Percentiles rank a stretch among this genome's conserved stretches.
Evolutionary conservation across 441 rosid species (phyloP).

Genomic region (Pelargonium fulgidum): DNA sequence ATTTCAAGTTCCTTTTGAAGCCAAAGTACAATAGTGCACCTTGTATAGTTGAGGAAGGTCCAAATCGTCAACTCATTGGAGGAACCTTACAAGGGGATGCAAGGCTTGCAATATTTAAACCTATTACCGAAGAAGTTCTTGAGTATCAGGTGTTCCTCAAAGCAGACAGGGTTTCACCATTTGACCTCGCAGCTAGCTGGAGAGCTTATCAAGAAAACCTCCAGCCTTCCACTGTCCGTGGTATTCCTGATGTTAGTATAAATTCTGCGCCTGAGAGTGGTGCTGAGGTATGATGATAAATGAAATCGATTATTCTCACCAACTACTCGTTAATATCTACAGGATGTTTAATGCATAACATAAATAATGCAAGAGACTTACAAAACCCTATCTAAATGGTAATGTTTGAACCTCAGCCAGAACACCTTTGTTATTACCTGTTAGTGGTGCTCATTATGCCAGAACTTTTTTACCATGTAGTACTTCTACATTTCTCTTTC

Average conservation of each 20-base stretch:
- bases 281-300: conserved; percentile 42
- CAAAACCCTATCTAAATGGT: not conserved
- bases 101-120: conserved; percentile 62
- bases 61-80: conserved; percentile 58
- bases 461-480: not conserved
- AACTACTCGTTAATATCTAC: not conserved
- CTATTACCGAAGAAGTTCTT: conserved; percentile 61
- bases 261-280: conserved; percentile 48
- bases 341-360: not conserved
- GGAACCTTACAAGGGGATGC: conserved; percentile 81
- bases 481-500: not conserved
- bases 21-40: conserved; percentile 61
- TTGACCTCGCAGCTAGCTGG: conserved; percentile 99
- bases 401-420: not conserved
- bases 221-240: conserved; percentile 89
- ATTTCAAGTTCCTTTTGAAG: conserved; percentile 95
- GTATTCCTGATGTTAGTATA: conserved; percentile 89
- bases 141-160: conserved; percentile 72
- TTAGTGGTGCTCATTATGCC: not conserved
- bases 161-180: conserved; percentile 87
- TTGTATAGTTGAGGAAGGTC: conserved; percentile 85
- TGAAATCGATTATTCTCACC: not conserved
- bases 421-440: not conserved
- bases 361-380: not conserved
- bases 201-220: conserved; percentile 88